phyloP scores from a whole-genome alignment of 1,139 yeast genomes.

The Yamadazyma triangularis region DNA sequence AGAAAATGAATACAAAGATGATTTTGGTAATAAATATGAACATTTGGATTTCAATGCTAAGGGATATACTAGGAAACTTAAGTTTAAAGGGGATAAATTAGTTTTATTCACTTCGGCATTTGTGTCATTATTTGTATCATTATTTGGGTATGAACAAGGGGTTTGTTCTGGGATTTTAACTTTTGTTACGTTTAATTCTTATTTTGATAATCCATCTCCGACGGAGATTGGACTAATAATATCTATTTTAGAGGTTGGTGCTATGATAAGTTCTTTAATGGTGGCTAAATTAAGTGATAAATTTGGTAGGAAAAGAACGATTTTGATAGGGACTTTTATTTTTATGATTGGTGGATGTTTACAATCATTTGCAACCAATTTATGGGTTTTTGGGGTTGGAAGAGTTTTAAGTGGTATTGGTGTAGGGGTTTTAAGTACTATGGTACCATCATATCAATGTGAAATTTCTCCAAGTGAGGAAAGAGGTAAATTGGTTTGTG shows the following conservation, averaged over 20 bases:
- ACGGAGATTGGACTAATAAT: constrained; percentile 48
- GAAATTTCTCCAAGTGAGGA: constrained; percentile 54
- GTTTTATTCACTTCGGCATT: constrained; percentile 77
- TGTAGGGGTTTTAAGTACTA: constrained; percentile 48
- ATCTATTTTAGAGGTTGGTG: constrained; percentile 50
- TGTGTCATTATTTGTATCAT: constrained; percentile 77
- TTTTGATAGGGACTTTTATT: constrained; percentile 43
- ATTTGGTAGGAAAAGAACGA: constrained; percentile 47
- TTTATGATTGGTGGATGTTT: constrained; percentile 50
- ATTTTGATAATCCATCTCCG: constrained; percentile 42
- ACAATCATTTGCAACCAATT: constrained; percentile 42
- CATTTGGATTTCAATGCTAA: constrained; percentile 37
- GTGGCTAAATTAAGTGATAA: constrained; percentile 45
- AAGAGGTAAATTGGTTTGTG: constrained; percentile 51
- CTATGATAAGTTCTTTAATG: constrained; percentile 42
- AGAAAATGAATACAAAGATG: constrained; percentile 18
- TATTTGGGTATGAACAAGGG: constrained; percentile 91
- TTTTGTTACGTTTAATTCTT: constrained; percentile 39
- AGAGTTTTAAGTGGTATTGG: constrained; percentile 51
- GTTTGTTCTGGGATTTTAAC: constrained; percentile 75
- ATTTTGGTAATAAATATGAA: constrained; percentile 32
- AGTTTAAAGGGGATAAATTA: constrained; percentile 39
- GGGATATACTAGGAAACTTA: constrained; percentile 26
- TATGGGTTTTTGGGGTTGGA: constrained; percentile 43
- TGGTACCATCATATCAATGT: constrained; percentile 53